phyloP scores from a whole-genome alignment of 345 rosid species.

The Moricandia arvensis region DNA sequence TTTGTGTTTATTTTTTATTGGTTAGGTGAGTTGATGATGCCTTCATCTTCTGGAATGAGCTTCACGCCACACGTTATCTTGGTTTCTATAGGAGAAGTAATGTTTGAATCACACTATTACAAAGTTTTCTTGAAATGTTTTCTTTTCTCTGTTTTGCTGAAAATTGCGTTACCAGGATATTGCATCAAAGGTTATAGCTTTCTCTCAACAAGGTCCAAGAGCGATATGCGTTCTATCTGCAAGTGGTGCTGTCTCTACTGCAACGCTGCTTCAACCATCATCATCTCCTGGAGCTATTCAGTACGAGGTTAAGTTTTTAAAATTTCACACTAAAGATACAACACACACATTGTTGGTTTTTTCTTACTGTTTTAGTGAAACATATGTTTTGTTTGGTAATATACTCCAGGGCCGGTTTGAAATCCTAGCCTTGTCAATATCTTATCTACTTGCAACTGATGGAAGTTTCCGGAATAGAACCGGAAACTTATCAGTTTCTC shows the following conservation, averaged over 20 bases:
- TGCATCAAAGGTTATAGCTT: constrained; percentile 71
- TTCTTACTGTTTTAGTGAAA: neutral
- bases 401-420: constrained; percentile 78
- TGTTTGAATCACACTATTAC: constrained; percentile 1
- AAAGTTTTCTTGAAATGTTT: constrained; percentile 2
- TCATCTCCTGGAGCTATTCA: constrained; percentile 73
- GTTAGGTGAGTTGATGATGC: constrained; percentile 63
- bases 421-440: constrained; percentile 80
- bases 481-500: constrained; percentile 82
- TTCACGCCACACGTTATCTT: constrained; percentile 75
- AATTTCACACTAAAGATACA: neutral
- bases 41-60: constrained; percentile 80
- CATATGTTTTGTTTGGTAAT: constrained; percentile 15
- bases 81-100: constrained; percentile 75
- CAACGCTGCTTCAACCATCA: constrained; percentile 78
- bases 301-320: constrained; percentile 61
- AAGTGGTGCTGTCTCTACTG: constrained; percentile 85
- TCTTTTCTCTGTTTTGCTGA: neutral
- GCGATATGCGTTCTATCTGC: constrained; percentile 84
- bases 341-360: neutral
- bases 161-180: constrained; percentile 54
- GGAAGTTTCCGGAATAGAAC: constrained; percentile 54
- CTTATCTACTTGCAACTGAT: constrained; percentile 50
- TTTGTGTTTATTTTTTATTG: neutral
- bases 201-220: constrained; percentile 89